Evolutionary conservation across 805 yeast species (phyloP), one percentile per base, ranked within the genome.

Genomic region (Ogataea sp.): DNA sequence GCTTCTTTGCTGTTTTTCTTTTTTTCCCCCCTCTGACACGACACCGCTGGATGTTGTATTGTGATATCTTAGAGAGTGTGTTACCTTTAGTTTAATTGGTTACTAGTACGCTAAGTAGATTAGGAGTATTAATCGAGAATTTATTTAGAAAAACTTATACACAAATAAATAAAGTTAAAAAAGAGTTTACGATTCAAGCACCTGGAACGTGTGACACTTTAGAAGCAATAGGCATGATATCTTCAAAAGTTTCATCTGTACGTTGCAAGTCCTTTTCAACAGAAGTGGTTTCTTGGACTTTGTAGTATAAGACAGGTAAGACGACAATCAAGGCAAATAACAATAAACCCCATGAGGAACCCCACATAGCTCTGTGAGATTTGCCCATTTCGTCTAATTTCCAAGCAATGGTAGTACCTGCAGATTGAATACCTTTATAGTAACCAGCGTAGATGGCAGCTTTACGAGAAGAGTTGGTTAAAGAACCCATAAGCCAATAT

Each of bases 321-420:
- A 73, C 78, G 46, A 76, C 45, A 6, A 75, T 13, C 42, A 77
- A 59, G 20, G 78, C 59, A 10, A 68, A 79, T 29, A 57, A 62
- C 25, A 65, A 58, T 43, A 77, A 58, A 10, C 60, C 81, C 80
- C 81, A 75, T 14, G 72, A 64, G 9, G 71, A 57, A 11, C 59
- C 73, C 53, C 73, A 75, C 53, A 72, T 51, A 29, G 51, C 50
- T 49, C 61, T 59, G 53, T 65, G 77, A 21, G 53, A 40, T 9
- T 46, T 33, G n/a, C 34, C 34, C 14, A 29, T 28, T 21, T 14
- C 68, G 50, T 76, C 81, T 44, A 75, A 56, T 48, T 78, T 60
- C 82, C 81, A 78, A 13, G 69, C 70, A 35, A 78, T 63, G 20
- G 78, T 83, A 13, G 78, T 75, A 52, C 80, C 80, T 9, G 81